phyloP scores from a whole-genome alignment of 768 basidiomycete species.

The Chalciporus chontae region DNA sequence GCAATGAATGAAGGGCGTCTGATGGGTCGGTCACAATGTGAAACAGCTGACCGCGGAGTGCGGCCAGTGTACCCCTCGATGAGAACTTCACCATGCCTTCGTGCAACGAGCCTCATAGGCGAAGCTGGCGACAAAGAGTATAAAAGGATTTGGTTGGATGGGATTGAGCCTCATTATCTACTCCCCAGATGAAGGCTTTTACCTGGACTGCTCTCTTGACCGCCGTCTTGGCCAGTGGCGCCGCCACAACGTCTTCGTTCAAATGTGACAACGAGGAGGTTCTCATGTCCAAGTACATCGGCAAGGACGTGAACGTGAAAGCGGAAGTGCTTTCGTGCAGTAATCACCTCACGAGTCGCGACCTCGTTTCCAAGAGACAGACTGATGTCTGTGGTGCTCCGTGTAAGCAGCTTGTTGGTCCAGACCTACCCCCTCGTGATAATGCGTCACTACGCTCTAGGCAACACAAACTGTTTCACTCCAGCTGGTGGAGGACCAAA shows the following conservation, averaged over 20 bases:
- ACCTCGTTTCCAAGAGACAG: slow-evolving; percentile 4
- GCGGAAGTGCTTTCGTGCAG: slow-evolving; percentile 34
- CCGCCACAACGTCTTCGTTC: not conserved
- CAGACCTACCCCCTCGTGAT: not conserved
- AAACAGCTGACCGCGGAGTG: too few species aligned
- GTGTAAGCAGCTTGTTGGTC: slow-evolving; percentile 29
- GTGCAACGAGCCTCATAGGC: too few species aligned
- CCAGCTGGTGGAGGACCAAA: slow-evolving; percentile 46
- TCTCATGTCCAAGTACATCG: slow-evolving; percentile 31
- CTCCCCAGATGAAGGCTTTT: too few species aligned
- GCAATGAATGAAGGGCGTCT: too few species aligned
- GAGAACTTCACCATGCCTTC: too few species aligned
- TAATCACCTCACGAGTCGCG: slow-evolving; percentile 1
- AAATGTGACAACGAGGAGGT: slow-evolving; percentile 2
- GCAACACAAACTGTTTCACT: slow-evolving; percentile 43
- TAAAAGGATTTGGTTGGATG: too few species aligned
- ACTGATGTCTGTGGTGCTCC: slow-evolving; percentile 40
- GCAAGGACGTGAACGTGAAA: slow-evolving; percentile 41
- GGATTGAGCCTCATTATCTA: too few species aligned
- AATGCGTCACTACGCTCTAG: slow-evolving; percentile 3
- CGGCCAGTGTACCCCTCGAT: too few species aligned
- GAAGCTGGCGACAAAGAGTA: too few species aligned
- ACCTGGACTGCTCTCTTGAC: too few species aligned
- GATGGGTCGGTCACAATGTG: too few species aligned
- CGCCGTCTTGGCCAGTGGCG: too few species aligned